Evolutionary conservation across 805 yeast genomes (phyloP).

Genomic region (Yamadazyma tumulicola): DNA sequence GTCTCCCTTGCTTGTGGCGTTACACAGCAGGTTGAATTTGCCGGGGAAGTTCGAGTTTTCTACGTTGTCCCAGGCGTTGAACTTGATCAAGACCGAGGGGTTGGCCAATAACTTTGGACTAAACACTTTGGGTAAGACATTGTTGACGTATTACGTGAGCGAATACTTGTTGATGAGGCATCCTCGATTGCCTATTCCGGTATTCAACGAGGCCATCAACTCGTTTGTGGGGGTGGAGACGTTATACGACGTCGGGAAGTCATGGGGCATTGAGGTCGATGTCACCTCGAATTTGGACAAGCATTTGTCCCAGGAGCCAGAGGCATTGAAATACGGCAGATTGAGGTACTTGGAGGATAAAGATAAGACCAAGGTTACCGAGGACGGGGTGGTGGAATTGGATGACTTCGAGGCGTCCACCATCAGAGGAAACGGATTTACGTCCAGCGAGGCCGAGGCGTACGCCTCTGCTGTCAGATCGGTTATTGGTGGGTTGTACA

Average conservation of each 20-base stretch:
- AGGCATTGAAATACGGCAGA: constrained; percentile 65
- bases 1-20: constrained; percentile 71
- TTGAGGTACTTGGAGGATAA: constrained; percentile 46
- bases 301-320: constrained; percentile 65
- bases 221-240: constrained; percentile 69
- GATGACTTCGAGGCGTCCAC: constrained; percentile 21
- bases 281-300: constrained; percentile 58
- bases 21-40: constrained; percentile 72
- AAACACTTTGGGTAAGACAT: constrained; percentile 75
- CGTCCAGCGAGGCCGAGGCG: constrained; percentile 41
- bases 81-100: constrained; percentile 47
- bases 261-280: constrained; percentile 91
- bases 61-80: constrained; percentile 77
- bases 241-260: constrained; percentile 61
- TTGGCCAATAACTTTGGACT: constrained; percentile 74
- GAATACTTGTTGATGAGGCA: constrained; percentile 71
- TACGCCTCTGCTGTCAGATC: constrained; percentile 76
- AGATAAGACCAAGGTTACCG: constrained; percentile 26
- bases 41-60: constrained; percentile 55
- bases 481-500: constrained; percentile 76
- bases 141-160: constrained; percentile 70
- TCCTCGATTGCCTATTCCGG: constrained; percentile 85
- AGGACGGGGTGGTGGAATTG: constrained; percentile 50
- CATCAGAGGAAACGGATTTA: constrained; percentile 16
- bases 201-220: constrained; percentile 71